Evolutionary conservation across 75 land plant genomes (phyloP), one percentile per base, ranked within the genome.

Genomic region (Adiantum capillusveneris): DNA sequence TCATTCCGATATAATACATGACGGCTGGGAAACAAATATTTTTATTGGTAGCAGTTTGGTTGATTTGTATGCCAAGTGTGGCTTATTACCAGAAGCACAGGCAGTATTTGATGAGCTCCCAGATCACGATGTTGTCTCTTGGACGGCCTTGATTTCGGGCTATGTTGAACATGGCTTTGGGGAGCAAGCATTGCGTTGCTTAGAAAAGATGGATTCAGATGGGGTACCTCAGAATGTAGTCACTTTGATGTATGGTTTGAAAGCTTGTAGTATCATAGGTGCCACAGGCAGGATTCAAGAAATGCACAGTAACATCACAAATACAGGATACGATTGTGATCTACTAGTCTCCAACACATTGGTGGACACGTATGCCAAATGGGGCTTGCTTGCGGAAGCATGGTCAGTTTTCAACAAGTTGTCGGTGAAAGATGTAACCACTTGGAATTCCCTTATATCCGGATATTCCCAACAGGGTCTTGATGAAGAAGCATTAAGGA

Each of bases 51-150:
- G 79, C 57, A 63, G 82, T 25, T 64, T 85, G 13, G 78, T 79
- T 81, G 86, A 83, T 37, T 63, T 83, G 79, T 83, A 83, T 44
- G 71, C 79, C 0, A 83, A 83, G 58, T 79, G 79, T 58, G 67
- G 74, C 14, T 27, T 48, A 18, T 53, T 79, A 45, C 69, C 71
- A 24, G 81, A 78, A 45, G 79, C 86, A 0, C 65, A 42, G 37
- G 37, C 26, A 29, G 64, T 84, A 6, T 84, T 84, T 60, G 68
- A 76, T 26, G 24, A 42, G 18, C 25, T 59, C 25, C 44, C 44
- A 17, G 22, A 36, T 17, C 44, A 22, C 31, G 61, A 59, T 39
- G 45, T 43, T 11, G 26, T 22, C 13, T 59, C 45, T 29, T 59
- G 61, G 61, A 59, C 39, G 21, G 61, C 61, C 50, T 21, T 46